phyloP scores from a whole-genome alignment of 805 yeast species.

The Saccharomycopsis microspora region DNA sequence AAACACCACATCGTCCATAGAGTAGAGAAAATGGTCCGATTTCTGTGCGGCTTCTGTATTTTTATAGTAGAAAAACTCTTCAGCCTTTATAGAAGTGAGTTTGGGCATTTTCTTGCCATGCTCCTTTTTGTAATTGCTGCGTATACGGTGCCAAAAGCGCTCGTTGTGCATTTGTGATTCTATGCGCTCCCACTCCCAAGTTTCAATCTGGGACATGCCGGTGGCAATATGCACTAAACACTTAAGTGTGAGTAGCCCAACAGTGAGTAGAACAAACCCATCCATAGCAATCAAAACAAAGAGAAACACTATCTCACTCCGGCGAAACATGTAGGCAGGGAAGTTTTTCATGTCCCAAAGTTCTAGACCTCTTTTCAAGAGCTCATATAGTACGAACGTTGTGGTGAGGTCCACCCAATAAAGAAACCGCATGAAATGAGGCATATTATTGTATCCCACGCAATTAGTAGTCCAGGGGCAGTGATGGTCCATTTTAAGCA shows the following conservation, averaged over 20 bases:
- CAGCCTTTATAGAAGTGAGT: slow-evolving; percentile 15
- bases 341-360: slow-evolving; percentile 38
- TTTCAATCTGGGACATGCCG: slow-evolving; percentile 85
- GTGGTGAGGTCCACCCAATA: slow-evolving; percentile 50
- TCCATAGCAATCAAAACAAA: slow-evolving; percentile 44
- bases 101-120: slow-evolving; percentile 15
- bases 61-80: slow-evolving; percentile 5
- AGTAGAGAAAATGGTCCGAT: slow-evolving; percentile 21
- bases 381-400: slow-evolving; percentile 31
- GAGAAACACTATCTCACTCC: slow-evolving; percentile 41
- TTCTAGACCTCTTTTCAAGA: slow-evolving; percentile 27
- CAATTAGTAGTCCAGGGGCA: slow-evolving; percentile 89
- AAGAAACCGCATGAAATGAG: slow-evolving; percentile 72
- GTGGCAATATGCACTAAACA: slow-evolving; percentile 41
- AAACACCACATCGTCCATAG: slow-evolving; percentile 59
- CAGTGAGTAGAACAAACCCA: slow-evolving; percentile 47
- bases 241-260: slow-evolving; percentile 48
- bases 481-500: slow-evolving; percentile 86
- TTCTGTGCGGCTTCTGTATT: slow-evolving; percentile 7
- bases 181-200: slow-evolving; percentile 84
- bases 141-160: slow-evolving; percentile 39
- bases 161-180: slow-evolving; percentile 51
- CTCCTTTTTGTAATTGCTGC: slow-evolving; percentile 28
- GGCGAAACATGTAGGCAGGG: slow-evolving; percentile 46
- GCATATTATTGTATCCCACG: slow-evolving; percentile 68